A percentile compares a stretch with the other conserved stretches of the same genome.
phyloP scores from a whole-genome alignment of 768 basidiomycete genomes.

The Cystofilobasidium capitatum region DNA sequence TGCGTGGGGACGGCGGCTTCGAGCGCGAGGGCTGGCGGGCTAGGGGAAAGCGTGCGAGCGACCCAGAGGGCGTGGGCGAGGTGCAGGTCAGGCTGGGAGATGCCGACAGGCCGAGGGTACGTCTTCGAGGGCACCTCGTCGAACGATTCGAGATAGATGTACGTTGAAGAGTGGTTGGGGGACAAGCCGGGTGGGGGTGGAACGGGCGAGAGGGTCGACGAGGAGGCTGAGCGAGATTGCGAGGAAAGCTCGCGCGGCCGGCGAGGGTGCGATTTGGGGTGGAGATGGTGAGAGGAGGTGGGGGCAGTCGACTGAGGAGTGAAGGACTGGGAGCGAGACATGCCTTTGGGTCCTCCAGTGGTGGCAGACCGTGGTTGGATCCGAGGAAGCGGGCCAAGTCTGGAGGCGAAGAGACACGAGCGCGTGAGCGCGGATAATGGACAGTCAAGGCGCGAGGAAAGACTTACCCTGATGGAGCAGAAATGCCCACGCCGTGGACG shows the following conservation, averaged over 20 bases:
- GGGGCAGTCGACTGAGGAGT: no score
- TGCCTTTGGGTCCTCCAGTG: no score
- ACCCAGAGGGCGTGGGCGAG: conserved; percentile 6
- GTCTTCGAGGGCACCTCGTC: background rate
- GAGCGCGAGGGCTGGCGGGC: background rate
- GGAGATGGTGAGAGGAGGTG: no score
- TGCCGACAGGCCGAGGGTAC: background rate
- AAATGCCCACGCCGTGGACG: no score
- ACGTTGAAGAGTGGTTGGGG: background rate
- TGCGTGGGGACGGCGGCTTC: background rate
- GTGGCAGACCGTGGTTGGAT: no score
- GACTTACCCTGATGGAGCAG: no score
- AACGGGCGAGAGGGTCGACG: background rate
- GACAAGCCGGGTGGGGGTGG: background rate
- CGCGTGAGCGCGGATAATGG: no score
- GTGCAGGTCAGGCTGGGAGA: background rate
- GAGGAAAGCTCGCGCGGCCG: background rate
- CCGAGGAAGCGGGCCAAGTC: no score
- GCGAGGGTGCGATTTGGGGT: no score
- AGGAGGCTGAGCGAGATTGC: background rate
- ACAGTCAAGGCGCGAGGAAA: no score
- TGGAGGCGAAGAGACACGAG: no score
- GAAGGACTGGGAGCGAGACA: no score
- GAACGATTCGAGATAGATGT: background rate
- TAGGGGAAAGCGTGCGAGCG: background rate